These are phyloP conservation scores for Heteromeles arbutifolia DNA, from an alignment of 306 rosid genomes.

Conservation along the genomic window DNA sequence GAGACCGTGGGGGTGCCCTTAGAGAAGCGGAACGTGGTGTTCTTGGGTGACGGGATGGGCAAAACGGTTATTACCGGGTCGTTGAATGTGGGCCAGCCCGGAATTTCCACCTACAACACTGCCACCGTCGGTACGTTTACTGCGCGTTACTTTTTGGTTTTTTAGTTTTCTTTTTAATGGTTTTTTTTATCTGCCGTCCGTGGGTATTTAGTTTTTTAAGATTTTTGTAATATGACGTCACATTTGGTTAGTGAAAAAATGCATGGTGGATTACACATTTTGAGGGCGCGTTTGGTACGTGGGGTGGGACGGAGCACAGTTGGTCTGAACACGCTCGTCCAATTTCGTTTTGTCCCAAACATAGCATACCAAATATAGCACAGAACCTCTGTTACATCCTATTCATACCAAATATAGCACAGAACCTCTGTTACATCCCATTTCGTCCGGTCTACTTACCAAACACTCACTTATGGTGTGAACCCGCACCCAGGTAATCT, in stretches of 20 bases:
- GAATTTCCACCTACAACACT: constrained; percentile 53
- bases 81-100: constrained; percentile 48
- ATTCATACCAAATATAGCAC: too few relatives aligned
- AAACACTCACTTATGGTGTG: neutral
- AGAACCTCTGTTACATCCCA: too few relatives aligned
- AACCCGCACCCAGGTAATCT: neutral
- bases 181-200: neutral
- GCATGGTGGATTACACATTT: too few relatives aligned
- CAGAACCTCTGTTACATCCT: too few relatives aligned
- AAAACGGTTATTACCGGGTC: constrained; percentile 69
- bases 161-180: too few relatives aligned
- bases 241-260: neutral
- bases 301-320: too few relatives aligned
- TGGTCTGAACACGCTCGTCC: too few relatives aligned
- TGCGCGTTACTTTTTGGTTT: neutral
- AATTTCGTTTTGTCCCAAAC: too few relatives aligned
- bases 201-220: neutral
- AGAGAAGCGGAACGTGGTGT: constrained; percentile 58
- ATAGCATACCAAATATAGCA: too few relatives aligned
- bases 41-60: constrained; percentile 75
- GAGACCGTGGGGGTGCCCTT: constrained; percentile 71
- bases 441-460: too few relatives aligned
- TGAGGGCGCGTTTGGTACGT: too few relatives aligned
- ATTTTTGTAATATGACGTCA: neutral
- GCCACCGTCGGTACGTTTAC: constrained; percentile 64